Base-by-base conservation (phyloP, 352 stramenopile species). In the Globisporangium perplexum region DNA sequence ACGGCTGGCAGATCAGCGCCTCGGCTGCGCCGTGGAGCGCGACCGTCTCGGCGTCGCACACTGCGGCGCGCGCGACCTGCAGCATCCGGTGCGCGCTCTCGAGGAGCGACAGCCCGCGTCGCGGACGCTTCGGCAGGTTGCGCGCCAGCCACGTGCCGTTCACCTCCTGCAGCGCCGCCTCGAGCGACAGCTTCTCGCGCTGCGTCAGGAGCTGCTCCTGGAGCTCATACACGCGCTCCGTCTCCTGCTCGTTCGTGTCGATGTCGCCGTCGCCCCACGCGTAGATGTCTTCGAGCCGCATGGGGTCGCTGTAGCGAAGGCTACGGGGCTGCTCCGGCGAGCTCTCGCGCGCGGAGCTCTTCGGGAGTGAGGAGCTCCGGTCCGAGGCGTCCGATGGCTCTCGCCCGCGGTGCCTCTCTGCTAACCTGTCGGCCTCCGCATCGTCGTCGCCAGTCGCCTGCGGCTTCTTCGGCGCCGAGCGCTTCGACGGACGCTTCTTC, bases 181-280 rank as follows among this genome's bases (percentile, higher is more conserved):
- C 42, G 12, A 72, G 51, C 18, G 57, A 22, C 5, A 85, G 38
- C n/a, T 58, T 52, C 23, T 80, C 75, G 12, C 47, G 47, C 18
- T 69, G 59, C 6, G 38, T 8, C 15, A 66, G 30, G 33, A 86
- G 66, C 18, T 61, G 47, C 14, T 44, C 51, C 35, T 78, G 70
- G 1, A 85, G 56, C n/a, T 81, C 60, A 23, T 62, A 65, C 8
- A 88, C 58, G 12, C 61, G 70, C 47, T 81, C 63, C 7, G 58
- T 79, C 18, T 83, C 62, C 22, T 70, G 56, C 43, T 76, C 61
- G 50, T 81, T 68, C 4, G 17, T 35, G 26, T 76, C 66, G 33
- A 86, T 77, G 22, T 85, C 71, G 7, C 70, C 54, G 35, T 88
- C 68, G 1, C 54, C 75, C 77, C 74, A 84, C 23, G 50, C 48